Evolutionary conservation across 176 grass and related monocot genomes (phyloP).

Genomic region (Carex kokanica): DNA sequence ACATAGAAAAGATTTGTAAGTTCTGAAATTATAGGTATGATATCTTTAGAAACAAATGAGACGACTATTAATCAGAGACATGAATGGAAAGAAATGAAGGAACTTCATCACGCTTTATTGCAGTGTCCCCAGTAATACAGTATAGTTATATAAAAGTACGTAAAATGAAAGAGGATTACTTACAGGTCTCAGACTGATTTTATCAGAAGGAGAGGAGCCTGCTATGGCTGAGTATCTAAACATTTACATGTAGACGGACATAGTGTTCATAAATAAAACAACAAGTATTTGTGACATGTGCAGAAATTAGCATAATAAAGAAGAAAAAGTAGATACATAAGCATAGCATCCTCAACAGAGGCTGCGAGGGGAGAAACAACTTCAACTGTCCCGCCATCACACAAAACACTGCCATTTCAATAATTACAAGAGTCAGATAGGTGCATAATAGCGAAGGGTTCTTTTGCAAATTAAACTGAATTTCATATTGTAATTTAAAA

Average conservation of each 20-base stretch:
- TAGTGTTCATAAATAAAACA: slow-evolving; percentile 14
- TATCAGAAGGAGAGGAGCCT: slow-evolving; percentile 57
- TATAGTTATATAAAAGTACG: not conserved
- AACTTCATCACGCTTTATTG: not conserved
- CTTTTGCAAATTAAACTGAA: not conserved
- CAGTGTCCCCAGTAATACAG: not conserved
- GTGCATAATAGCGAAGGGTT: not conserved
- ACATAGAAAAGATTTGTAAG: not conserved
- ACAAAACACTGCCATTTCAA: slow-evolving; percentile 54
- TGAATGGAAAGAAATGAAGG: not conserved
- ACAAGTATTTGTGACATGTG: not conserved
- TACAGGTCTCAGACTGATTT: slow-evolving; percentile 68
- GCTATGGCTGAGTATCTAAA: slow-evolving; percentile 86
- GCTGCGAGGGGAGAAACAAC: slow-evolving; percentile 89
- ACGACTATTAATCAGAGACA: slow-evolving; percentile 13
- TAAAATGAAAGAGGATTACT: slow-evolving; percentile 15
- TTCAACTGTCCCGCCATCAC: slow-evolving; percentile 90
- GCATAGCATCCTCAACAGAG: slow-evolving; percentile 81
- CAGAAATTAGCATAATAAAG: slow-evolving; percentile 8
- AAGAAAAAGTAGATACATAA: slow-evolving; percentile 61
- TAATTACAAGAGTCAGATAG: not conserved
- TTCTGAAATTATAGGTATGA: not conserved
- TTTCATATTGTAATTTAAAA: not conserved
- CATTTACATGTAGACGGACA: slow-evolving; percentile 25
- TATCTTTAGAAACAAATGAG: slow-evolving; percentile 20